A percentile compares a stretch with the other conserved stretches of the same genome.
Evolutionary conservation across 2,329 filamentous ascomycete species (phyloP).

Genomic region (Pezicula radicicola): DNA sequence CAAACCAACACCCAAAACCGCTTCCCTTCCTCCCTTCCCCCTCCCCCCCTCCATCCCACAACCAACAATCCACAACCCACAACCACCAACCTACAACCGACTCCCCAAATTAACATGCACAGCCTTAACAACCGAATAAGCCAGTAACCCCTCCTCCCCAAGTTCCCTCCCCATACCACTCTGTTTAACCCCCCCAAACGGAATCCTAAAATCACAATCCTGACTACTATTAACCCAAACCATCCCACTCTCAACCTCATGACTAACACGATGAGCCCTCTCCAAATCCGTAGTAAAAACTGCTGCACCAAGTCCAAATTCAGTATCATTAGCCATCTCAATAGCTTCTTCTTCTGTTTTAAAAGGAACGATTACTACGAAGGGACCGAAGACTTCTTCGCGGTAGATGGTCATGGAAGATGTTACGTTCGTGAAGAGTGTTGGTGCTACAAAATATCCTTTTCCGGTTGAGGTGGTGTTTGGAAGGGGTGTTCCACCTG

Average conservation of each 20-base stretch:
- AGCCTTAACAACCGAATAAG: slow-evolving; percentile 14
- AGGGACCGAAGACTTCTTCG: slow-evolving; percentile 68
- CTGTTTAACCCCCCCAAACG: slow-evolving; percentile 30
- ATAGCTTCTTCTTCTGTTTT: slow-evolving; percentile 57
- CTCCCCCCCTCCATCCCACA: too few relatives aligned
- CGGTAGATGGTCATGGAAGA: slow-evolving; percentile 42
- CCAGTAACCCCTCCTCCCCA: slow-evolving; percentile 24
- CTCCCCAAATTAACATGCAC: slow-evolving; percentile 1
- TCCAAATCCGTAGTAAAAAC: slow-evolving; percentile 53
- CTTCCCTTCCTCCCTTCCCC: too few relatives aligned
- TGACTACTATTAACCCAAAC: slow-evolving; percentile 59
- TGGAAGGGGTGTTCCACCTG: slow-evolving; percentile 54
- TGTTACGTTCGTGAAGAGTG: slow-evolving; percentile 46
- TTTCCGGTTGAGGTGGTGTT: slow-evolving; percentile 39
- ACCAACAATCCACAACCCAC: too few relatives aligned
- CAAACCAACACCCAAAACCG: too few relatives aligned
- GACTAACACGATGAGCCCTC: slow-evolving; percentile 48
- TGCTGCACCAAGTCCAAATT: slow-evolving; percentile 53
- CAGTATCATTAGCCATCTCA: slow-evolving; percentile 47
- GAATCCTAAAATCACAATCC: slow-evolving; percentile 41
- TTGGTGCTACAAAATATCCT: slow-evolving; percentile 57
- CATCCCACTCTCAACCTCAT: slow-evolving; percentile 51
- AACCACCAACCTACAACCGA: not conserved
- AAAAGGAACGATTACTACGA: slow-evolving; percentile 62
- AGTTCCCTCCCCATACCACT: slow-evolving; percentile 31